Evolutionary conservation across 768 basidiomycete species (phyloP).

Genomic region (Trametes villosa): DNA sequence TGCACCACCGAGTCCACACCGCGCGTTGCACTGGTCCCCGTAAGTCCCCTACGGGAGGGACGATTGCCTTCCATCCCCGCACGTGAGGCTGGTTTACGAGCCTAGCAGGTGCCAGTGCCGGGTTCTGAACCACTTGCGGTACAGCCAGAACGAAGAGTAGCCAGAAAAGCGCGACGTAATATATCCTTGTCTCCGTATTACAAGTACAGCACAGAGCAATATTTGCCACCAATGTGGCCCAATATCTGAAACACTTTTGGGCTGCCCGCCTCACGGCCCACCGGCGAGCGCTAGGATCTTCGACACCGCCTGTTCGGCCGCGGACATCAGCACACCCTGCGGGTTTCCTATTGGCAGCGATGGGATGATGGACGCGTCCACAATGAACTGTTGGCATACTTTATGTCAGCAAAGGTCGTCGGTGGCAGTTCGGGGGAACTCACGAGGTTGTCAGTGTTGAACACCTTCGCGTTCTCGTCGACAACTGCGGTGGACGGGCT

Average conservation of each 20-base stretch:
- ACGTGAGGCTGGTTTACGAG: too few species aligned
- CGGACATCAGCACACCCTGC: slow-evolving; percentile 58
- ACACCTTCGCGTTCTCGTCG: slow-evolving; percentile 61
- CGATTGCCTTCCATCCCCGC: too few species aligned
- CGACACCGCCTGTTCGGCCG: slow-evolving; percentile 59
- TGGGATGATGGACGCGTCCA: slow-evolving; percentile 57
- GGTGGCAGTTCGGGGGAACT: slow-evolving; percentile 9
- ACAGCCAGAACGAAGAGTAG: too few species aligned
- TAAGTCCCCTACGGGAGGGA: too few species aligned
- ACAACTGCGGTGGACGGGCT: slow-evolving; percentile 48
- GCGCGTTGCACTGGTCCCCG: too few species aligned
- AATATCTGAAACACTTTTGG: slow-evolving; percentile 7
- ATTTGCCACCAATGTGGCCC: not conserved
- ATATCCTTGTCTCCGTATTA: not conserved
- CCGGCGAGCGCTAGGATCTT: slow-evolving; percentile 59
- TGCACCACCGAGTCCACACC: too few species aligned
- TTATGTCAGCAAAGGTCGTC: slow-evolving; percentile 31
- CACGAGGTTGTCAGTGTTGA: slow-evolving; percentile 45
- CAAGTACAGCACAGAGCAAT: not conserved
- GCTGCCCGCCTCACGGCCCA: slow-evolving; percentile 43
- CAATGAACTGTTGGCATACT: slow-evolving; percentile 48
- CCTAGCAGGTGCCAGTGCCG: too few species aligned
- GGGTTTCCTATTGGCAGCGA: slow-evolving; percentile 63
- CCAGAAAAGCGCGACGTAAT: too few species aligned
- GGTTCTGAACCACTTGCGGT: too few species aligned